Conservation (phyloP, 2,329 filamentous ascomycete genomes). For the Cercospora sp. region DNA sequence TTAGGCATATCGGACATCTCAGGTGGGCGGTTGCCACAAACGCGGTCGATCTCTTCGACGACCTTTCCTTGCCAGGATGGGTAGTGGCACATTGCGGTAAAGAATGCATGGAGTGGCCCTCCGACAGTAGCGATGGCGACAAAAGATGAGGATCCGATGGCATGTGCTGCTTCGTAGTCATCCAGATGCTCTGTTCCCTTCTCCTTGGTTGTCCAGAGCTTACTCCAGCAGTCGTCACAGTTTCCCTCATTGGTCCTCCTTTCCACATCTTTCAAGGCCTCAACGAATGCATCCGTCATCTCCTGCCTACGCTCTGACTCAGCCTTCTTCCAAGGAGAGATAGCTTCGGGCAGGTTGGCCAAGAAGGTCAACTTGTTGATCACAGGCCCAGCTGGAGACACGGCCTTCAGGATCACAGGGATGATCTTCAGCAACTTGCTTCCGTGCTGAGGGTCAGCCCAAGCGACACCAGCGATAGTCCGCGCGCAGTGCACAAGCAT, state of each 20-base stretch:
- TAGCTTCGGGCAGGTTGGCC: conserved; percentile 33
- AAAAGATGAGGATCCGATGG: conserved; percentile 39
- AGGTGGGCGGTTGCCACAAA: conserved; percentile 37
- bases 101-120: conserved; percentile 39
- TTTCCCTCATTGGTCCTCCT: conserved; percentile 31
- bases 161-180: conserved; percentile 39
- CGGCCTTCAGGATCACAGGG: conserved; percentile 38
- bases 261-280: conserved; percentile 37
- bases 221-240: conserved; percentile 35
- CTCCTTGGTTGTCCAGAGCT: conserved; percentile 37
- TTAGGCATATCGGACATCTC: conserved; percentile 35
- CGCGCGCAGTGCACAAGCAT: conserved; percentile 39
- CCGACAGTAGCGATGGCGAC: conserved; percentile 40
- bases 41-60: conserved; percentile 37
- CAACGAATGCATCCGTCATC: conserved; percentile 39
- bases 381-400: conserved; percentile 38
- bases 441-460: conserved; percentile 39
- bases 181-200: conserved; percentile 36
- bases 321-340: conserved; percentile 37
- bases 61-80: conserved; percentile 36
- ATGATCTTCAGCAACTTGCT: conserved; percentile 39
- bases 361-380: conserved; percentile 40
- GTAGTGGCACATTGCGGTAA: conserved; percentile 39
- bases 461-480: conserved; percentile 38
- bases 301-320: conserved; percentile 34